Conservation (phyloP, 2,329 filamentous ascomycete genomes). For the Decorospora gaudefroyi region DNA sequence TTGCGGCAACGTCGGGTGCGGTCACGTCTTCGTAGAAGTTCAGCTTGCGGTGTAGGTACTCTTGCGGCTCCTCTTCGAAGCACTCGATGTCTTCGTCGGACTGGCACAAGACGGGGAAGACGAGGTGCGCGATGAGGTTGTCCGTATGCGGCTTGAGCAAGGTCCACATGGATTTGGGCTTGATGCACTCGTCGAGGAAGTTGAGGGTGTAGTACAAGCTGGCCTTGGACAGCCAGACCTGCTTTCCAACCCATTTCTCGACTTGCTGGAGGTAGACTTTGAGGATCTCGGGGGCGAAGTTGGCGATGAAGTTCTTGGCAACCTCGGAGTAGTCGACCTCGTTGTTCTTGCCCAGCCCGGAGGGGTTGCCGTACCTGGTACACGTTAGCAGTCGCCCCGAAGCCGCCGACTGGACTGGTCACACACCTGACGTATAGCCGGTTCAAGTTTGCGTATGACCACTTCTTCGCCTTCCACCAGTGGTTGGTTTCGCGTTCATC, state of each 20-base stretch:
- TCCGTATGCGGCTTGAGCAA: constrained; percentile 92
- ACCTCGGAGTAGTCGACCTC: constrained; percentile 77
- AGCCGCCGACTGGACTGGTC: not conserved
- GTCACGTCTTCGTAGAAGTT: constrained; percentile 99
- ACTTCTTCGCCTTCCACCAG: constrained; percentile 99
- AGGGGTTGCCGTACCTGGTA: constrained; percentile 85
- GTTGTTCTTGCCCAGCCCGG: constrained; percentile 72
- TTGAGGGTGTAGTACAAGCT: constrained; percentile 91
- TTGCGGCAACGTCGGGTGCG: constrained; percentile 90
- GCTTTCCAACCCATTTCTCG: constrained; percentile 96
- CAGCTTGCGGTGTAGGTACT: constrained; percentile 95
- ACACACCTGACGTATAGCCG: constrained; percentile 85
- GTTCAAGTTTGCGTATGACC: constrained; percentile 98
- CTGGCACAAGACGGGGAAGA: constrained; percentile 94
- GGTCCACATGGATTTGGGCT: constrained; percentile 96
- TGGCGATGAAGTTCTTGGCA: constrained; percentile 86
- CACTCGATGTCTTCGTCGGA: constrained; percentile 90
- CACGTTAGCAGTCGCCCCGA: constrained; percentile 36
- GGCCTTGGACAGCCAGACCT: constrained; percentile 90
- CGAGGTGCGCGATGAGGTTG: constrained; percentile 88
- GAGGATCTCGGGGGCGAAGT: constrained; percentile 92
- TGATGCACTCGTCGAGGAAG: constrained; percentile 95
- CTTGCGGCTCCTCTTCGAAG: constrained; percentile 91
- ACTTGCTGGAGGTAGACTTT: constrained; percentile 94
- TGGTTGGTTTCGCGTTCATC: constrained; percentile 90